A percentile compares a stretch with the other conserved stretches of the same genome.
phyloP scores from a whole-genome alignment of 2,329 filamentous ascomycete species.

The Phialocephala subalpina region DNA sequence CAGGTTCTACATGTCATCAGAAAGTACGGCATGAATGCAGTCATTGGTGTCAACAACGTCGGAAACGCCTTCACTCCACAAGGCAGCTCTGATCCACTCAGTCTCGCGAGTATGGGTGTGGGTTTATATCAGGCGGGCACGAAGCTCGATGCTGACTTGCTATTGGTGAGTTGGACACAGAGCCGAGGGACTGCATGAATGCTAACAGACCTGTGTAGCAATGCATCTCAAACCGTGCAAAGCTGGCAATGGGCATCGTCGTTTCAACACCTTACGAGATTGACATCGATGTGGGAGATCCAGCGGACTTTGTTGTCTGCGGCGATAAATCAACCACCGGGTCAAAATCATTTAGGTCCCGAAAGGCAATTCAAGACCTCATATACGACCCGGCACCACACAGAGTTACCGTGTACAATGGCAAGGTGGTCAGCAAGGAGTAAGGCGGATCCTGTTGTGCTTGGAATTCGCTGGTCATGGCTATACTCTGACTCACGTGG shows the following conservation, averaged over 20 bases:
- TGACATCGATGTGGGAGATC: conserved; percentile 34
- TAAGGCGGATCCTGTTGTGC: conserved; percentile 5
- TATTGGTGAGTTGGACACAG: conserved; percentile 57
- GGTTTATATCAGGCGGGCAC: conserved; percentile 74
- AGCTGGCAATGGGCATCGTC: conserved; percentile 39
- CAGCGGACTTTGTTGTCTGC: conserved; percentile 43
- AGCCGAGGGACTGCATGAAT: not conserved
- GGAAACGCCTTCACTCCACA: conserved; percentile 79
- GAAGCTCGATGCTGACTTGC: conserved; percentile 60
- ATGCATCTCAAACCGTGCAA: conserved; percentile 43
- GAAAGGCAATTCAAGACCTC: conserved; percentile 40
- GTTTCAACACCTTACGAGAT: conserved; percentile 24
- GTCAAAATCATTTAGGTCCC: conserved; percentile 33
- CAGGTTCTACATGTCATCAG: conserved; percentile 67
- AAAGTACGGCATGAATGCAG: conserved; percentile 63
- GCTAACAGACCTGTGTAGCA: conserved; percentile 34
- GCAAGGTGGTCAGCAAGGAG: conserved; percentile 31
- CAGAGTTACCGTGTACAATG: conserved; percentile 38
- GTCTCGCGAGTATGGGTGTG: conserved; percentile 67
- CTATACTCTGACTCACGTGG: conserved; percentile 29
- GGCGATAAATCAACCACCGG: conserved; percentile 26
- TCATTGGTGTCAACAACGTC: conserved; percentile 74
- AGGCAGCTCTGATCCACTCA: conserved; percentile 71
- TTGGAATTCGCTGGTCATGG: not conserved
- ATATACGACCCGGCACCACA: conserved; percentile 41